Percentiles rank a stretch among this genome's conserved stretches.
Evolutionary conservation across 2,329 filamentous ascomycete genomes (phyloP).

Genomic region (Microsporum audouinii): DNA sequence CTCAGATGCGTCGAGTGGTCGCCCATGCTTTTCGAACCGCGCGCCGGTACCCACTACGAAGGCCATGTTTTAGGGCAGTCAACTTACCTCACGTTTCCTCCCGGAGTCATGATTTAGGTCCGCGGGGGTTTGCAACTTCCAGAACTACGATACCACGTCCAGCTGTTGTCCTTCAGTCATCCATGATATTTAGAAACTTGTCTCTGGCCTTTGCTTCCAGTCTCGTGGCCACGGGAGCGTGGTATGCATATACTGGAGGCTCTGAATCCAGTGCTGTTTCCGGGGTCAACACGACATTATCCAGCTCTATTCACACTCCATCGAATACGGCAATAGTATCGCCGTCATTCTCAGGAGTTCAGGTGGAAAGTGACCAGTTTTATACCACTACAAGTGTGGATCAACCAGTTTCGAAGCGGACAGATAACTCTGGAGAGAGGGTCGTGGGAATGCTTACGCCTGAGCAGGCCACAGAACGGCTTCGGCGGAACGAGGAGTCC

Average conservation of each 20-base stretch:
- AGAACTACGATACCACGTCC: conserved; percentile 15
- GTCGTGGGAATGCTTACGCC: conserved; percentile 94
- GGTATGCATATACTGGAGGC: conserved; percentile 37
- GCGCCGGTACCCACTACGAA: conserved; percentile 36
- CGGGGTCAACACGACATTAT: conserved; percentile 11
- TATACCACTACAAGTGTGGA: conserved; percentile 78
- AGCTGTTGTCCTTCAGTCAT: conserved; percentile 31
- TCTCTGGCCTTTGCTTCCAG: conserved; percentile 39
- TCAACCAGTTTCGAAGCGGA: conserved; percentile 76
- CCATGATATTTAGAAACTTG: conserved; percentile 41
- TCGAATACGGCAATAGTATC: conserved; percentile 28
- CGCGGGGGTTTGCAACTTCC: conserved; percentile 21
- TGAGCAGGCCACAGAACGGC: conserved; percentile 81
- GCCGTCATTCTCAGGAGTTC: conserved; percentile 51
- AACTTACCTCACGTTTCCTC: conserved; percentile 21
- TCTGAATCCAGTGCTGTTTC: conserved; percentile 6
- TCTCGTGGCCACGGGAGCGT: conserved; percentile 38
- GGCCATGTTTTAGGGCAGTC: conserved; percentile 11
- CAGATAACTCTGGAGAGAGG: conserved; percentile 69
- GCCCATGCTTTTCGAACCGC: conserved; percentile 38
- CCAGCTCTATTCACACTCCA: conserved; percentile 11
- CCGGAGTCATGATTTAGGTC: conserved; percentile 28
- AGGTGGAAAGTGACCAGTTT: conserved; percentile 82
- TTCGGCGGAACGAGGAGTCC: conserved; percentile 82
- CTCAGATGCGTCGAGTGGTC: conserved; percentile 39